Base-by-base conservation (phyloP, 2,329 filamentous ascomycete genomes). In the Anisogramma anomala region DNA sequence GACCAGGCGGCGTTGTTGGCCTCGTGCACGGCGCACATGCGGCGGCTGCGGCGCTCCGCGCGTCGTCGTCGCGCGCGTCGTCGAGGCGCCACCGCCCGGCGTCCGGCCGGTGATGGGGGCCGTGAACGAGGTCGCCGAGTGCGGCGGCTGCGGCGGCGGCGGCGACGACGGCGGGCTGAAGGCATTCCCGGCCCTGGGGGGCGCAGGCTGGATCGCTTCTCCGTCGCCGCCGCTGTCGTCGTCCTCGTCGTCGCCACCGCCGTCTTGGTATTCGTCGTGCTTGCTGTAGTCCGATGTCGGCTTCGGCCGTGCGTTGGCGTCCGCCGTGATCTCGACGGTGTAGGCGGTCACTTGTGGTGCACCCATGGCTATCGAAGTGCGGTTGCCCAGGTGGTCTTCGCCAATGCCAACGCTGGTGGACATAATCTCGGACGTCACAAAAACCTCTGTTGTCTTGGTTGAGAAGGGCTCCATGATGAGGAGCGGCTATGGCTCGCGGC, bases 1-100 rank as follows among this genome's bases (percentile, higher is more conserved):
- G 74, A 70, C 75, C 75, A 80, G 1, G 78, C 74, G 3, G 79
- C 79, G 26, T 68, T 78, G 53, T 72, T 79, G 18, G 74, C 65
- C 42, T 76, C 72, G 42, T 69, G 64, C 26, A 65, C 46, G 52
- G 62, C 52, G 50, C 59, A 41, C 51, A 59, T 45, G 53, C 61
- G 42, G 47, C 55, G 41, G 47, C 51, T 45, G 43, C 55, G 44
- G 40, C 48, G 39, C n/a, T 7, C 14, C n/a, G 9, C 7, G 26
- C 7, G 11, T 8, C 3, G 32, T 10, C 3, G 17, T 30, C 9
- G n/a, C 9, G 10, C n/a, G 26, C 17, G 6, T 40, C 5, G 30
- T 13, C 8, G 11, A n/a, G n/a, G n/a, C n/a, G n/a, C n/a, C 27
- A 1, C 4, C 19, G 3, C 11, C n/a, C 14, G 22, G 3, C 6